These are phyloP conservation scores for Acer negundo DNA, from an alignment of 345 rosid species.

Conservation along the genomic window DNA sequence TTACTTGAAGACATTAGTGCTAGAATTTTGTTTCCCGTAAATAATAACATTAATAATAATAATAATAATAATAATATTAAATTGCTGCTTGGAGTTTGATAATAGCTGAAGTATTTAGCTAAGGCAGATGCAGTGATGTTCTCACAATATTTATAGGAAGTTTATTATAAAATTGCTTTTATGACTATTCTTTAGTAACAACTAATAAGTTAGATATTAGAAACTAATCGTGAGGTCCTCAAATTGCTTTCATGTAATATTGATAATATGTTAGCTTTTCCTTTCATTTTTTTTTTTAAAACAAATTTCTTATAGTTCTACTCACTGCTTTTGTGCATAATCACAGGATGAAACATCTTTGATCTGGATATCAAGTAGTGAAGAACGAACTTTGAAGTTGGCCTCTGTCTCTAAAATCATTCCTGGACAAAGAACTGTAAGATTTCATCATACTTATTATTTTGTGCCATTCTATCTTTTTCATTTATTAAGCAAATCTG, in stretches of 20 bases:
- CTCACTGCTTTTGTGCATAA: conserved; percentile 19
- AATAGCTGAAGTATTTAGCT: not conserved
- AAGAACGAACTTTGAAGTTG: conserved; percentile 84
- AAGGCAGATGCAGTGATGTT: not conserved
- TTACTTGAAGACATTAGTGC: conserved; percentile 6
- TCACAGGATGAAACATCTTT: conserved; percentile 89
- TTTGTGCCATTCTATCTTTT: not conserved
- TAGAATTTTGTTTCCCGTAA: not conserved
- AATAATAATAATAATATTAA: too few species aligned
- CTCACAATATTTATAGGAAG: not conserved
- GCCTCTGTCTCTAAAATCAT: conserved; percentile 75
- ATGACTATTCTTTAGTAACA: not conserved
- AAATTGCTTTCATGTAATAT: not conserved
- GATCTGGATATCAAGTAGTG: conserved; percentile 83
- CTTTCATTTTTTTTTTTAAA: not conserved
- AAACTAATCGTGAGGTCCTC: not conserved
- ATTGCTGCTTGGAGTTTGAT: not conserved
- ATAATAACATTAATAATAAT: too few species aligned
- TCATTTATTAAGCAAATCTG: conserved; percentile 12
- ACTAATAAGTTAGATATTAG: not conserved
- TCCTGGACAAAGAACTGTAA: conserved; percentile 98
- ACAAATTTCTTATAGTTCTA: not conserved
- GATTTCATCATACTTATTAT: conserved; percentile 28
- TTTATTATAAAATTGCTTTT: not conserved
- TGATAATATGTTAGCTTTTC: not conserved